Base-by-base conservation (phyloP, 2,329 filamentous ascomycete species). In the Sordariomycetes sp. region DNA sequence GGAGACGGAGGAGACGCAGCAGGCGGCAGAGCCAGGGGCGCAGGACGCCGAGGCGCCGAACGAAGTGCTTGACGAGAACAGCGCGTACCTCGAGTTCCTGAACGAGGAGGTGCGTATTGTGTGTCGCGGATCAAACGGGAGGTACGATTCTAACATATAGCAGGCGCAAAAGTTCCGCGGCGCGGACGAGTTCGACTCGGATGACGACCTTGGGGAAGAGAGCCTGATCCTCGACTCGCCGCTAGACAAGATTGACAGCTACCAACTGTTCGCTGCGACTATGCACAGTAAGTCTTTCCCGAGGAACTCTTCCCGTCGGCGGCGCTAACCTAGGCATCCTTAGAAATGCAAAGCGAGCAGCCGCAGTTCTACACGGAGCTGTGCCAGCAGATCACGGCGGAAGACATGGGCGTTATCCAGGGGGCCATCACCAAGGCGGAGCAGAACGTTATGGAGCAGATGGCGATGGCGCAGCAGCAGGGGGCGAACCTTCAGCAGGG, bases 181-280 rank as follows among this genome's bases (percentile, higher is more conserved):
- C 20, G 78, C 86, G 35, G 69, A 70, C 20, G 79, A 81, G 17
- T 83, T 85, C 28, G 81, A 86, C 54, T 89, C 89, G 1, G 88
- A 91, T 28, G 90, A 95, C 58, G 91, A 96, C 57, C 85, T 96
- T 52, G 83, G 95, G 20, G 92, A 97, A 69, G 94, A 97, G 65
- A 92, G 91, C 68, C 87, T 89, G 59, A 77, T 97, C 55, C 81
- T 99, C 2, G 94, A 99, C 71, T 95, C 92, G 13, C 91, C 92
- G 17, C 78, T 99, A 25, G 94, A 99, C 71, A 94, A 94, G 74
- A 80, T 99, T 61, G 94, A 99, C 72, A 91, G 92, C 2, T 99
- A 99, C 66, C 81, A 85, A 67, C 76, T 96, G 61, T 96, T 99
- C 80, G 87, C 90, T 68, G 78, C 81, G 60, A 85, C 89, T 20